Conservation (phyloP, 2,329 filamentous ascomycete species). For the Colletotrichum plurivorum region DNA sequence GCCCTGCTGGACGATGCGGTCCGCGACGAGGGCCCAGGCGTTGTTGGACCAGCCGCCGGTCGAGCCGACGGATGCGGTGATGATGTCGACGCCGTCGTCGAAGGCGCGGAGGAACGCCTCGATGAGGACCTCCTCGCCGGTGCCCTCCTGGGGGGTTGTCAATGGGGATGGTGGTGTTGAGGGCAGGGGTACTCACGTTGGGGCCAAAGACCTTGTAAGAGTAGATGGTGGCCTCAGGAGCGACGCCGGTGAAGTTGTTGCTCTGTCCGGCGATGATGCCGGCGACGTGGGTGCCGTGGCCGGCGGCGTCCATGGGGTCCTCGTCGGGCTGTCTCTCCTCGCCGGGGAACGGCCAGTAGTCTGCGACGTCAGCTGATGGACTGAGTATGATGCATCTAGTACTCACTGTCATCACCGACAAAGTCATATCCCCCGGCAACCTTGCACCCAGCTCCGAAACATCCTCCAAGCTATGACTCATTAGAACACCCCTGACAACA, state of each 20-base stretch:
- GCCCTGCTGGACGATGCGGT: constrained; percentile 53
- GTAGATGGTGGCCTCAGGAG: constrained; percentile 35
- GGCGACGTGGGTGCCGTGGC: constrained; percentile 72
- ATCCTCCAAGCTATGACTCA: constrained; percentile 55
- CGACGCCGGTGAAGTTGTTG: constrained; percentile 30
- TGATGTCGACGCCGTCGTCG: constrained; percentile 39
- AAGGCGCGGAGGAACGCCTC: constrained; percentile 39
- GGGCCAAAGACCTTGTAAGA: constrained; percentile 39
- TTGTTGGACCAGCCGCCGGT: constrained; percentile 52
- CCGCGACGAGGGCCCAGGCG: constrained; percentile 58
- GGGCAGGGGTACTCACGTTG: constrained; percentile 1
- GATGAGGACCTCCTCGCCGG: constrained; percentile 36
- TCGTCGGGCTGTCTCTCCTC: constrained; percentile 55
- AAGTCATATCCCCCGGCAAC: constrained; percentile 45
- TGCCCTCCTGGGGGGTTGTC: constrained; percentile 7
- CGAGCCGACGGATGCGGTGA: constrained; percentile 36
- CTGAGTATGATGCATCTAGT: constrained; percentile 1
- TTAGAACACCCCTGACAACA: too few species aligned
- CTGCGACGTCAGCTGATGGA: background rate
- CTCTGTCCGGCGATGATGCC: constrained; percentile 20
- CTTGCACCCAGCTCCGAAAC: constrained; percentile 61
- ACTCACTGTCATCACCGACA: constrained; percentile 44
- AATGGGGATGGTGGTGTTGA: background rate
- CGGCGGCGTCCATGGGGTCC: constrained; percentile 68
- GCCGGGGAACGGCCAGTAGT: constrained; percentile 40